Percentiles rank a stretch among this genome's conserved stretches.
Evolutionary conservation across 73 alveolate species (phyloP).

Genomic region (Diophrys sp.): DNA sequence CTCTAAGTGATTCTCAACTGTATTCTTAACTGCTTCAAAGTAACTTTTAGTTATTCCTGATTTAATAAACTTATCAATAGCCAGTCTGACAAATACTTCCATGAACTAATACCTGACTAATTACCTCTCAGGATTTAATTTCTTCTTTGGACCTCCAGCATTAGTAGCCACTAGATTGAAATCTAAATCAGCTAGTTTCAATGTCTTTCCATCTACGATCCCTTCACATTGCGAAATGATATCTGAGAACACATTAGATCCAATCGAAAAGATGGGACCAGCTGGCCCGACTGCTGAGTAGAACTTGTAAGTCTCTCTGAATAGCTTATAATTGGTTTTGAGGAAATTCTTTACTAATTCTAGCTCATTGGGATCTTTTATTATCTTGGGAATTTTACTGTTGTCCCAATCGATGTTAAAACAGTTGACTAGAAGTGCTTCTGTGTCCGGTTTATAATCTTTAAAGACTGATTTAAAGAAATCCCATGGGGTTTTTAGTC

Average conservation of each 20-base stretch:
- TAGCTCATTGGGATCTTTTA: slow-evolving; percentile 51
- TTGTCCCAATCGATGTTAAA: slow-evolving; percentile 78
- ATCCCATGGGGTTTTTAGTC: slow-evolving; percentile 71
- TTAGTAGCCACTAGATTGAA: slow-evolving; percentile 60
- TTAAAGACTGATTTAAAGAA: slow-evolving; percentile 65
- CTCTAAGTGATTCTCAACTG: slow-evolving; percentile 22
- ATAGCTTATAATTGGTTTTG: slow-evolving; percentile 30
- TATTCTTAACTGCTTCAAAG: slow-evolving; percentile 54
- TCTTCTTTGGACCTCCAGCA: slow-evolving; percentile 44
- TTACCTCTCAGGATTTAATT: slow-evolving; percentile 64
- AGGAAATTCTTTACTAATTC: slow-evolving; percentile 37
- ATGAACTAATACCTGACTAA: slow-evolving; percentile 60
- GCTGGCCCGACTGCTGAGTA: slow-evolving; percentile 70
- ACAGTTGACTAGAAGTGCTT: slow-evolving; percentile 45
- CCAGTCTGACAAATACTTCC: slow-evolving; percentile 50
- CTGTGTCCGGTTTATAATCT: slow-evolving; percentile 66
- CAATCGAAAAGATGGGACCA: slow-evolving; percentile 60
- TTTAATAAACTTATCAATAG: slow-evolving; percentile 42
- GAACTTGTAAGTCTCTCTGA: slow-evolving; percentile 66
- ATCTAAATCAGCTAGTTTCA: slow-evolving; percentile 52
- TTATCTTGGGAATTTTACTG: slow-evolving; percentile 50
- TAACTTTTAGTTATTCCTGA: not conserved
- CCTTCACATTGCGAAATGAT: slow-evolving; percentile 38
- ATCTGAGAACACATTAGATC: slow-evolving; percentile 60
- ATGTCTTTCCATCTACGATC: slow-evolving; percentile 38